Conservation (phyloP, 169 alveolate species). For the Plasmodium sp. region DNA sequence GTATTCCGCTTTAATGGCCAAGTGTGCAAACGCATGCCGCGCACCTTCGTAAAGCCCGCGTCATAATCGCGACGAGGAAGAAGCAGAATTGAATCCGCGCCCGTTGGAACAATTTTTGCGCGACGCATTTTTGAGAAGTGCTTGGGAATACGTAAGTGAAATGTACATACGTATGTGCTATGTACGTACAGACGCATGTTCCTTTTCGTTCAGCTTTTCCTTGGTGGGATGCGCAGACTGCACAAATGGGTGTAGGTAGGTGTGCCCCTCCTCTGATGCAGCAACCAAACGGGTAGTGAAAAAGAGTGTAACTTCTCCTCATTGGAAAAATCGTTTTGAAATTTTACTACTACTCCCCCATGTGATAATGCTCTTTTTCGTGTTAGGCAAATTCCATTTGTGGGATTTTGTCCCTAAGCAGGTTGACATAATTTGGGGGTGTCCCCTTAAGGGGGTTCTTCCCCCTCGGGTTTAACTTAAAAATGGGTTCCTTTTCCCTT, state of each 20-base stretch:
- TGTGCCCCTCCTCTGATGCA: neutral
- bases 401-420: neutral
- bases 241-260: neutral
- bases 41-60: neutral
- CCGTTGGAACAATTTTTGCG: neutral
- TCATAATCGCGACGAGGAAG: neutral
- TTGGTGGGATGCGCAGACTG: neutral
- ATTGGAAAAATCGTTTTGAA: neutral
- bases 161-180: neutral
- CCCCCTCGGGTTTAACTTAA: neutral
- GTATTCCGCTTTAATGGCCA: neutral
- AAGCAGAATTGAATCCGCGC: neutral
- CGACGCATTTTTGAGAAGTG: neutral
- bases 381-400: neutral
- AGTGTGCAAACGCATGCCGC: neutral
- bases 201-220: neutral
- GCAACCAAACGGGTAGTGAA: neutral
- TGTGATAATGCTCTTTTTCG: neutral
- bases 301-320: neutral
- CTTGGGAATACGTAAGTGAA: neutral
- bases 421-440: neutral
- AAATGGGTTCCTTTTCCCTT: neutral
- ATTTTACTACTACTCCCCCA: neutral
- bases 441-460: neutral
- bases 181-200: neutral